phyloP scores from a whole-genome alignment of 305 asterid species.

The Lippia alba region DNA sequence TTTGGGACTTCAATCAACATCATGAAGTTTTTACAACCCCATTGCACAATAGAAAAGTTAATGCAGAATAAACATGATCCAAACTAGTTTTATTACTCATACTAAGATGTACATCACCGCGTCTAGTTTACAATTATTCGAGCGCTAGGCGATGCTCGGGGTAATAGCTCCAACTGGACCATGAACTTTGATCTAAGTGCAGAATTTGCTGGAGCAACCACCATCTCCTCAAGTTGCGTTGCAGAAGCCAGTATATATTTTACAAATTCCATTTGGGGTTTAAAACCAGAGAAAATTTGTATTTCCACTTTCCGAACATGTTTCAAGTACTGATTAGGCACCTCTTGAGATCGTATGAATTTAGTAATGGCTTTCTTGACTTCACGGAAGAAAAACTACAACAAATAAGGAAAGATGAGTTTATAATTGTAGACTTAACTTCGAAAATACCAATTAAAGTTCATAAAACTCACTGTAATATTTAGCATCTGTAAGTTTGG shows the following conservation, averaged over 20 bases:
- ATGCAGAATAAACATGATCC: no score
- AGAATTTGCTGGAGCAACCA: neutral
- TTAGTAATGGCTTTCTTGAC: constrained; percentile 8
- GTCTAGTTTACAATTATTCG: neutral
- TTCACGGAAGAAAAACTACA: neutral
- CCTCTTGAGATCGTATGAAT: constrained; percentile 19
- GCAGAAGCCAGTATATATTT: constrained; percentile 32
- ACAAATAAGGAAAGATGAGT: neutral
- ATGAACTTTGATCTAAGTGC: neutral
- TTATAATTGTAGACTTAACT: neutral
- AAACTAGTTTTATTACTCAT: no score
- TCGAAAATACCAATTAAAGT: neutral
- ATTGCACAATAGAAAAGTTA: no score
- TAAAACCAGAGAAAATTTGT: neutral
- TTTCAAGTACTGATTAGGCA: neutral
- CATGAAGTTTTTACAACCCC: no score
- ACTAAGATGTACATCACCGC: neutral
- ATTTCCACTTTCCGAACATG: constrained; percentile 22
- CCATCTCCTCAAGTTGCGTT: constrained; percentile 25
- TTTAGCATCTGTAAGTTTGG: constrained; percentile 20
- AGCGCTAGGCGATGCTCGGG: constrained; percentile 29
- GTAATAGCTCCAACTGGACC: neutral
- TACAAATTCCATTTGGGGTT: constrained; percentile 28
- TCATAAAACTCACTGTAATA: constrained; percentile 10
- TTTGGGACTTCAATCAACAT: no score